These are phyloP conservation scores for Scheffersomyces ergatensis DNA, from an alignment of 805 yeast species.

Conservation along the genomic window DNA sequence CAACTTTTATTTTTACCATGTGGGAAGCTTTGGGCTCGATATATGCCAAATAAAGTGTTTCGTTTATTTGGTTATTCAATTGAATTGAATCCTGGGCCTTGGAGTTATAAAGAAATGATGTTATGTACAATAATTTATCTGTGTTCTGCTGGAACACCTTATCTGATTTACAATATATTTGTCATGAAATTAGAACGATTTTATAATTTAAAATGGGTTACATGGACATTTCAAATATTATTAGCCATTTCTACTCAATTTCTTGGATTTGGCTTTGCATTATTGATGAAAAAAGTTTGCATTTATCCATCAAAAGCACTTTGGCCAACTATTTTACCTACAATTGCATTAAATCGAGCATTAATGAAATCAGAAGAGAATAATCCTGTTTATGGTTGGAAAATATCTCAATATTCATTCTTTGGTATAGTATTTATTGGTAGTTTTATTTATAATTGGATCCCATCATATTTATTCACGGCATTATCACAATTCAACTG, in stretches of 20 bases:
- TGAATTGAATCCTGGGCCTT: conserved; percentile 40
- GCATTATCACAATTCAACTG: conserved; percentile 41
- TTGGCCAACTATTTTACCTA: conserved; percentile 45
- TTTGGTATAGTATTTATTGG: conserved; percentile 28
- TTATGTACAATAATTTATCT: conserved; percentile 40
- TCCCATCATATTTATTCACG: conserved; percentile 39
- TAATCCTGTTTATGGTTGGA: conserved; percentile 31
- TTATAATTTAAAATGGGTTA: conserved; percentile 42
- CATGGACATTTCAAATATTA: conserved; percentile 52
- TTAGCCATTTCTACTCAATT: conserved; percentile 56
- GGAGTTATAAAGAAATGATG: conserved; percentile 47
- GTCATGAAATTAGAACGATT: conserved; percentile 43
- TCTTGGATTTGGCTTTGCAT: conserved; percentile 68
- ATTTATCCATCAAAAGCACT: conserved; percentile 40
- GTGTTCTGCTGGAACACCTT: conserved; percentile 42
- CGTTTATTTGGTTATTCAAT: conserved; percentile 18
- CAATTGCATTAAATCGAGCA: conserved; percentile 41
- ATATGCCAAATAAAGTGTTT: conserved; percentile 24
- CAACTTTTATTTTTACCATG: conserved; percentile 38
- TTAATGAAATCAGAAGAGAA: conserved; percentile 29
- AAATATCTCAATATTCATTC: conserved; percentile 39
- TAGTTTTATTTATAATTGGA: conserved; percentile 43
- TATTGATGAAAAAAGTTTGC: conserved; percentile 56
- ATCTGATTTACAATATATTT: conserved; percentile 39
- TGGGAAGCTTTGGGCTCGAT: conserved; percentile 39